Conservation (phyloP, 768 basidiomycete genomes). For the Gymnopilus junonius region DNA sequence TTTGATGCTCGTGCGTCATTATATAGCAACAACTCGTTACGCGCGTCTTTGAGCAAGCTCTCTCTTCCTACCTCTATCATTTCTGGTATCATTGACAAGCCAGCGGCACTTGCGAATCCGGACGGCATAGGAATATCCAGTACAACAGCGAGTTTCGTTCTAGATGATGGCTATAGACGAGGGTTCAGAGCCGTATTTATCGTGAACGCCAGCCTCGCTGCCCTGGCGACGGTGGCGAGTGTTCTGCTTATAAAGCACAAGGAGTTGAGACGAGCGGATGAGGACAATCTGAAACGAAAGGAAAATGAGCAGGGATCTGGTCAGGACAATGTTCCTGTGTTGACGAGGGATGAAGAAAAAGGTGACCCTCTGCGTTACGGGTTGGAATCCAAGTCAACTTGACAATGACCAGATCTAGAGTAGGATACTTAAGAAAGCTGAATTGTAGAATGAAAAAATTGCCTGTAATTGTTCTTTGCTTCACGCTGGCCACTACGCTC, state of each 20-base stretch:
- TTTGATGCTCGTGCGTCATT: neutral
- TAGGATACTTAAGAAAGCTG: too few relatives aligned
- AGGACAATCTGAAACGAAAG: slow-evolving; percentile 26
- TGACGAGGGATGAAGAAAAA: too few relatives aligned
- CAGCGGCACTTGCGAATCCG: slow-evolving; percentile 37
- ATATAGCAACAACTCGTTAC: slow-evolving; percentile 53
- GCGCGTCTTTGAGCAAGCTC: slow-evolving; percentile 41
- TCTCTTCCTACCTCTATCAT: slow-evolving; percentile 42
- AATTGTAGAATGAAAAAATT: too few relatives aligned
- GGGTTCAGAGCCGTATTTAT: slow-evolving; percentile 67
- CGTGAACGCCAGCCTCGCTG: slow-evolving; percentile 59
- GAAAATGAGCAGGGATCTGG: neutral
- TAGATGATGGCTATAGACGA: slow-evolving; percentile 54
- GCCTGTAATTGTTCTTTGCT: too few relatives aligned
- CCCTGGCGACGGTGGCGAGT: slow-evolving; percentile 56
- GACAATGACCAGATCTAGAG: too few relatives aligned
- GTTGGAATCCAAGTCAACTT: too few relatives aligned
- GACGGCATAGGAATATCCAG: slow-evolving; percentile 39
- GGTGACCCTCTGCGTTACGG: too few relatives aligned
- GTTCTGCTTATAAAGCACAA: slow-evolving; percentile 65
- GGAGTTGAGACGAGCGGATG: slow-evolving; percentile 61
- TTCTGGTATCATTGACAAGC: slow-evolving; percentile 48
- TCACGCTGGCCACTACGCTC: too few relatives aligned
- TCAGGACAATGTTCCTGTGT: neutral
- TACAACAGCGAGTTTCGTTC: slow-evolving; percentile 42